phyloP scores from a whole-genome alignment of 2,329 filamentous ascomycete species.

The Lachnellula cervina region DNA sequence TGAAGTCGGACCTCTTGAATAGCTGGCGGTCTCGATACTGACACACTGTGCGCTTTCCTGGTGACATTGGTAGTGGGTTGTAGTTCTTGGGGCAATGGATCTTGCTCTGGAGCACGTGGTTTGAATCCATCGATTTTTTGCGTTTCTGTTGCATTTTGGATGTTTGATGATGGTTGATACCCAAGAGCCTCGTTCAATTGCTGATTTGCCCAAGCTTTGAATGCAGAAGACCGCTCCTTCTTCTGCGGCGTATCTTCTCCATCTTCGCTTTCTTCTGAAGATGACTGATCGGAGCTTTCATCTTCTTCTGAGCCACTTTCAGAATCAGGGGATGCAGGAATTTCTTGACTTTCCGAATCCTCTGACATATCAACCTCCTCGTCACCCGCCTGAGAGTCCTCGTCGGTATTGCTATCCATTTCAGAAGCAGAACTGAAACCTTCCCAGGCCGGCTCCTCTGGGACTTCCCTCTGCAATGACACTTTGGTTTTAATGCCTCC shows the following conservation, averaged over 20 bases:
- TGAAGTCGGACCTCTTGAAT: slow-evolving; percentile 75
- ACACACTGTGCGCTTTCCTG: slow-evolving; percentile 72
- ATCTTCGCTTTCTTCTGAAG: slow-evolving; percentile 28
- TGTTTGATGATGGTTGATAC: slow-evolving; percentile 44
- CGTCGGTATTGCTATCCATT: slow-evolving; percentile 32
- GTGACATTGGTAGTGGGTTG: slow-evolving; percentile 52
- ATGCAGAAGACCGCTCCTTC: slow-evolving; percentile 55
- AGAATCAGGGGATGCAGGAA: slow-evolving; percentile 10
- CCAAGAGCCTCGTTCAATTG: slow-evolving; percentile 82
- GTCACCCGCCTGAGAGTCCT: slow-evolving; percentile 28
- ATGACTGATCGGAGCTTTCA: slow-evolving; percentile 19
- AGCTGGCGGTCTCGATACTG: slow-evolving; percentile 62
- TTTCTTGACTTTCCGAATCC: slow-evolving; percentile 27
- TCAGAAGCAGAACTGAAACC: slow-evolving; percentile 53
- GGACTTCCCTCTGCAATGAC: slow-evolving; percentile 42
- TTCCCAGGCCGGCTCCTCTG: slow-evolving; percentile 52
- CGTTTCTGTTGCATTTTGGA: slow-evolving; percentile 33
- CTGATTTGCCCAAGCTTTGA: slow-evolving; percentile 89
- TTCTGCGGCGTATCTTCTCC: slow-evolving; percentile 31
- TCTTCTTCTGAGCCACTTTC: slow-evolving; percentile 25
- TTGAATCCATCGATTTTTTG: slow-evolving; percentile 58
- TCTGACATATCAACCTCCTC: slow-evolving; percentile 33
- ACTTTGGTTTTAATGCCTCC: slow-evolving; percentile 55
- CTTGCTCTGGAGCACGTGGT: slow-evolving; percentile 63
- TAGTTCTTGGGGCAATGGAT: slow-evolving; percentile 64